These are phyloP conservation scores for Thielaviopsis populi DNA, from an alignment of 2,329 filamentous ascomycete genomes.

Conservation along the genomic window DNA sequence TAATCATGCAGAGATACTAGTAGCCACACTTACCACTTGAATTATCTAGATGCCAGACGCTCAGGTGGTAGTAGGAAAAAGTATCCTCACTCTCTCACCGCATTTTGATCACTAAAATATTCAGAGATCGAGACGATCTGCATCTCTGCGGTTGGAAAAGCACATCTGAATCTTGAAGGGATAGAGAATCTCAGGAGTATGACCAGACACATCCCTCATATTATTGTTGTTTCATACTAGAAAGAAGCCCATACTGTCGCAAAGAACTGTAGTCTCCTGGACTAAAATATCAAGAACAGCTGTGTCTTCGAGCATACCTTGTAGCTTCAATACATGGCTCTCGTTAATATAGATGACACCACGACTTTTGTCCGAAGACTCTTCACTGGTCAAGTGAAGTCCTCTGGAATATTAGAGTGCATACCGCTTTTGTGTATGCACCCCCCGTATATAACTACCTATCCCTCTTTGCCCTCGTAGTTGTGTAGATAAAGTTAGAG, in stretches of 20 bases:
- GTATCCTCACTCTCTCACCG: conserved; percentile 39
- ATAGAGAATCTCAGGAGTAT: conserved; percentile 57
- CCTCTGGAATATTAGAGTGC: no score
- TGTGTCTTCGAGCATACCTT: conserved; percentile 40
- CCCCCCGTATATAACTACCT: no score
- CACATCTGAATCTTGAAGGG: conserved; percentile 48
- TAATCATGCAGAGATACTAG: conserved; percentile 54
- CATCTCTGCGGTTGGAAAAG: conserved; percentile 55
- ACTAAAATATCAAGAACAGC: conserved; percentile 57
- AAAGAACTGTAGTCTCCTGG: conserved; percentile 55
- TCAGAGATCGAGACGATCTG: conserved; percentile 49
- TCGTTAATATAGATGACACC: conserved; percentile 68
- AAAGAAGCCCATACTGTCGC: conserved; percentile 55
- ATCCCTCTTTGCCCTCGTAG: conserved; percentile 63
- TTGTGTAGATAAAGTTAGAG: conserved; percentile 38
- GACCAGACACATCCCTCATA: conserved; percentile 63
- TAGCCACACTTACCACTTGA: conserved; percentile 52
- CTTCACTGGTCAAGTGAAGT: no score
- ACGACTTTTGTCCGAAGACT: conserved; percentile 41
- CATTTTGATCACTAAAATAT: no score
- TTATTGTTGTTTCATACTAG: conserved; percentile 58
- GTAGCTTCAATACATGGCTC: conserved; percentile 55
- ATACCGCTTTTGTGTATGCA: no score
- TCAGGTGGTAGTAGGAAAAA: conserved; percentile 51
- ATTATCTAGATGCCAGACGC: conserved; percentile 43